Conservation (phyloP, 2,329 filamentous ascomycete species). For the Sporothrix inflata region DNA sequence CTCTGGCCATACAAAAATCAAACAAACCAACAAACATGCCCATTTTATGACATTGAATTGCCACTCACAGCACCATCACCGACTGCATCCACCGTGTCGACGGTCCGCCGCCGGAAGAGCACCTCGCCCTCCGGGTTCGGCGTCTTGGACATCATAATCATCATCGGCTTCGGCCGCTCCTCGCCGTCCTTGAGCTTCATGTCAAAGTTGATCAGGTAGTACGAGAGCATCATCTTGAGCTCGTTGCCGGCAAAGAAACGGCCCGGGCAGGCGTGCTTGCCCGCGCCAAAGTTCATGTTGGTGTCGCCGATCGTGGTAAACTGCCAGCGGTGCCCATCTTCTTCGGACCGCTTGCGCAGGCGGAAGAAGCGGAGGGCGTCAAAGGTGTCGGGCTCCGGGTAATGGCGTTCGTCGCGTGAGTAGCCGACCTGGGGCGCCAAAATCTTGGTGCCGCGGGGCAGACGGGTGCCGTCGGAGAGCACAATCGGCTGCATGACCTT, state of each 20-base stretch:
- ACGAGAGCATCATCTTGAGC: constrained; percentile 50
- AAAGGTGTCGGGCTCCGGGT: constrained; percentile 48
- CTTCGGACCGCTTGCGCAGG: constrained; percentile 45
- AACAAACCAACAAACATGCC: neutral
- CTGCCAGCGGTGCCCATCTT: constrained; percentile 47
- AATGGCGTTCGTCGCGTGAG: constrained; percentile 47
- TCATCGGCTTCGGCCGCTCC: constrained; percentile 46
- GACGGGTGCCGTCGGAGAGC: constrained; percentile 50
- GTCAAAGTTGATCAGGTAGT: constrained; percentile 50
- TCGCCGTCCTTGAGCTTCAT: constrained; percentile 46
- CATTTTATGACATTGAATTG: neutral
- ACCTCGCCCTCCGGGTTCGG: constrained; percentile 47
- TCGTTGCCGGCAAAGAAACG: constrained; percentile 53
- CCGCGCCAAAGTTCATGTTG: constrained; percentile 53
- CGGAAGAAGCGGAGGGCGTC: constrained; percentile 56
- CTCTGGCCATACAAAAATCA: constrained; percentile 7
- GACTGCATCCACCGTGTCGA: constrained; percentile 15
- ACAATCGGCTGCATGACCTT: constrained; percentile 51
- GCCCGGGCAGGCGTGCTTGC: constrained; percentile 53
- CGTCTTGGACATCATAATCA: constrained; percentile 49
- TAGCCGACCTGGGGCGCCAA: constrained; percentile 48
- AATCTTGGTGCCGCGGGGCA: constrained; percentile 49
- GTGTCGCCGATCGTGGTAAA: constrained; percentile 49
- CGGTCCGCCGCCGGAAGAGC: constrained; percentile 45
- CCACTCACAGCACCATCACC: neutral